Evolutionary conservation across 1,284 basidiomycete genomes (phyloP), one percentile per base, ranked within the genome.

Genomic region (Pseudozyma thailandica): DNA sequence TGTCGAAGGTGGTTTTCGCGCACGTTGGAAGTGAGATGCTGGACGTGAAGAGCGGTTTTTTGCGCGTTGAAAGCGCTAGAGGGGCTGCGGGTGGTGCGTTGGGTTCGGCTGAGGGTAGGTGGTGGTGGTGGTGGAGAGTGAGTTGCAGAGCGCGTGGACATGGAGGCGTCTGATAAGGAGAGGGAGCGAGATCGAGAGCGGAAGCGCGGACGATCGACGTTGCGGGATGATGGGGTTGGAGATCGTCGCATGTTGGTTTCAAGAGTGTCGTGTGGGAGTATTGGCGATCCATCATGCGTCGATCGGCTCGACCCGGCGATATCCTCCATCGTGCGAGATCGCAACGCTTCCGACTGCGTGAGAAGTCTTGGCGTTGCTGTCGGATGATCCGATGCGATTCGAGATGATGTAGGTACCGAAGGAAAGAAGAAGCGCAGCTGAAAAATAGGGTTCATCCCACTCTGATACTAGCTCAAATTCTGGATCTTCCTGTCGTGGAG

Each of bases 1-100:
- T 74, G 57, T 4, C 27, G 35, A 1, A 78, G 58, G 27, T 78
- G 76, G 18, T 57, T 50, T 49, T 69, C 65, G 9, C 49, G 18
- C 0, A 78, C 68, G 21, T 68, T 63, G 23, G 47, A 21, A 0
- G 65, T 57, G 0, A 78, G 55, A 6, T 64, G 43, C 3, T 54
- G 50, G 37, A 78, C 49, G 16, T 45, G 60, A 0, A 75, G 58
- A 3, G 68, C 57, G 7, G 39, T 53, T 31, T 63, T 70, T 15
- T 35, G 18, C 9, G 54, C 21, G n/a, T 18, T 47, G 38, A 18
- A 31, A 16, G 33, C 21, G 3, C n/a, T 15, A 20, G 21, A 21
- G 49, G 27, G 15, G 45, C 21, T n/a, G 28, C 20, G 39, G 27
- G 8, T 4, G 28, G 23, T 27, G 20, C 37, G 33, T 28, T 20